These are phyloP conservation scores for Acanthamoeba royreba DNA, from an alignment of 208 protist genomes.

Conservation along the genomic window DNA sequence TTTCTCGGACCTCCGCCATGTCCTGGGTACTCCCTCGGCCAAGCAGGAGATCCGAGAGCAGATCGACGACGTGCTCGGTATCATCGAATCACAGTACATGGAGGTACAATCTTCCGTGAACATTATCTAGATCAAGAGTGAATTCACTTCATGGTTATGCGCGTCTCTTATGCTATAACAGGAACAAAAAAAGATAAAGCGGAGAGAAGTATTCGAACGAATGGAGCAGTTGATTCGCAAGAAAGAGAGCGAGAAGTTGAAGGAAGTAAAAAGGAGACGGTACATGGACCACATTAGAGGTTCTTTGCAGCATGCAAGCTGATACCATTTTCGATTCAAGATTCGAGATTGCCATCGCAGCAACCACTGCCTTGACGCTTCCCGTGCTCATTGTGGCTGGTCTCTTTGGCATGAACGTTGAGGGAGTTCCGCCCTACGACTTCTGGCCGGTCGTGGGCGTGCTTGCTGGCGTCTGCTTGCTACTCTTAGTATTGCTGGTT, in stretches of 20 bases:
- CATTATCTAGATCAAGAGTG: background rate
- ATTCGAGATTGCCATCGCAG: slow-evolving; percentile 1
- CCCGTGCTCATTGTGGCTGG: background rate
- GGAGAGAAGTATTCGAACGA: background rate
- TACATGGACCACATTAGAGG: background rate
- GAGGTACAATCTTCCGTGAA: background rate
- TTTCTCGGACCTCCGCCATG: background rate
- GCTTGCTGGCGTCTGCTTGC: background rate
- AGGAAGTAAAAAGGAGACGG: background rate
- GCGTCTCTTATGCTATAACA: background rate
- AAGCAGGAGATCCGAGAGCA: slow-evolving; percentile 40
- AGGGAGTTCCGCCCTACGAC: background rate
- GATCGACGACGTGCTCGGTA: slow-evolving; percentile 34
- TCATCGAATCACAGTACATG: slow-evolving; percentile 15
- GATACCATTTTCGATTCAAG: no score
- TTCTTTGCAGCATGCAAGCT: no score
- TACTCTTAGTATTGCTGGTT: background rate
- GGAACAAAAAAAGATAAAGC: slow-evolving; percentile 35
- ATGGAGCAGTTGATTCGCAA: background rate
- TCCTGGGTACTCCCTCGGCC: background rate
- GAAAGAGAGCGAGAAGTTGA: background rate
- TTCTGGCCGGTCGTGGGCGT: background rate
- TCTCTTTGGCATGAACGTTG: slow-evolving; percentile 26
- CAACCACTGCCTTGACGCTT: background rate
- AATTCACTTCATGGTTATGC: no score